Evolutionary conservation across 331 rosid genomes (phyloP), one percentile per base, ranked within the genome.

Genomic region (Cydonia oblonga): DNA sequence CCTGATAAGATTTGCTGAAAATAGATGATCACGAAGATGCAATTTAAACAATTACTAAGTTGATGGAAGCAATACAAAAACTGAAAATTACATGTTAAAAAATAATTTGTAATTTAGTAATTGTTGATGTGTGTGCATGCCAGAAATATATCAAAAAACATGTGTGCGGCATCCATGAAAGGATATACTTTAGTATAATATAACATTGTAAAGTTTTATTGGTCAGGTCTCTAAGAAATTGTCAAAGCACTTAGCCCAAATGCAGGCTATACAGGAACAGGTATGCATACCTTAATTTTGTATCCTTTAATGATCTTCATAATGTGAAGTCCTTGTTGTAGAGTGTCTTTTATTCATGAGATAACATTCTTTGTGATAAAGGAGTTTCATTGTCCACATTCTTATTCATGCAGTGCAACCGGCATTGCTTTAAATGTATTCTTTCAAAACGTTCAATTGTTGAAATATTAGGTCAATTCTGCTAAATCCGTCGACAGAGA

Each of bases 211-310:
- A 23, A 66, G 14, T 53, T 16, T 58, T 8, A 33, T 23, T 32
- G 15, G 54, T 73, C 88, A 93, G 98, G 92, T 84, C 53, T 32
- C 66, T 30, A 91, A 86, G 84, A 93, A 89, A 85, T 74, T 93
- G 90, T 81, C 78, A 16, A 93, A 93, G 80, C 95, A 85, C 78
- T 76, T 75, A 51, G 63, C 83, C 69, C 90, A 82, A 80, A 81
- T 93, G 95, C 96, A 87, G 68, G 84, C 76, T 65, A 82, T 93
- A 66, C 92, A 89, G 71, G 97, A 89, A 75, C 98, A 91, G 92
- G 97, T 90, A 79, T 69, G 68, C 25, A 60, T 71, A 52, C 56
- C 62, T 7, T 20, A 20, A 2, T 53, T 15, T 54, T 40, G 19
- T 32, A 20, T 7, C 24, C 74, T 5, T 70, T 1, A 22, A 54